phyloP scores from a whole-genome alignment of 2,329 filamentous ascomycete genomes.

The Epichloe gansuensis region DNA sequence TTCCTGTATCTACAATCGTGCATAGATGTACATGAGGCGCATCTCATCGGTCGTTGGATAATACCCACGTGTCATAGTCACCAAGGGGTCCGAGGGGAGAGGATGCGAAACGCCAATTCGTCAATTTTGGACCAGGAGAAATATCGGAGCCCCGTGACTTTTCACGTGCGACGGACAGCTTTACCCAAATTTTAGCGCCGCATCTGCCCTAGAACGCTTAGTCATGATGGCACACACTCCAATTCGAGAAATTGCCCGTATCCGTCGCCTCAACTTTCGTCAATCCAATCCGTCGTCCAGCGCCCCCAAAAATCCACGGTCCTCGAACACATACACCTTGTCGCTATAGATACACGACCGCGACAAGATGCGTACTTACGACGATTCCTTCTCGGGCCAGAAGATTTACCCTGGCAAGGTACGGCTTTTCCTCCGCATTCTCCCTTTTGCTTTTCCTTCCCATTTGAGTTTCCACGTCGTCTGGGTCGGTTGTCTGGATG shows the following conservation, averaged over 20 bases:
- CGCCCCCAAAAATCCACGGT: slow-evolving; percentile 22
- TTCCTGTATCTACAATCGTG: too few relatives aligned
- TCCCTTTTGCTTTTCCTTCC: neutral
- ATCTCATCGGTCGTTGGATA: neutral
- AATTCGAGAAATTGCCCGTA: slow-evolving; percentile 29
- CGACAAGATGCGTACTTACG: slow-evolving; percentile 54
- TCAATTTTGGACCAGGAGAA: too few relatives aligned
- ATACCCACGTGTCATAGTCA: too few relatives aligned
- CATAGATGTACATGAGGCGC: neutral
- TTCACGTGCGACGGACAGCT: slow-evolving; percentile 18
- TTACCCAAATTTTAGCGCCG: slow-evolving; percentile 11
- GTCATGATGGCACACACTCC: slow-evolving; percentile 26
- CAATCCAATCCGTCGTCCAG: slow-evolving; percentile 11
- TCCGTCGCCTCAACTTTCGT: slow-evolving; percentile 22
- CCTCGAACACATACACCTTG: slow-evolving; percentile 29
- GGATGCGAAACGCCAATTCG: too few relatives aligned
- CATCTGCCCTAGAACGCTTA: slow-evolving; percentile 29
- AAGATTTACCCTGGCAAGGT: slow-evolving; percentile 59
- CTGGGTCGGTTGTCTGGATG: neutral
- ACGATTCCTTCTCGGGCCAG: slow-evolving; percentile 53
- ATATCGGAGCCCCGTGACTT: slow-evolving; percentile 9
- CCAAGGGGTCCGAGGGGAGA: too few relatives aligned
- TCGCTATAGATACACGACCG: slow-evolving; percentile 27
- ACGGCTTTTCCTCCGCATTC: slow-evolving; percentile 20
- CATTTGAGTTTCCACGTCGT: neutral